These are phyloP conservation scores for Euphorbia schlechtendalii DNA, from an alignment of 441 rosid genomes.

Conservation along the genomic window DNA sequence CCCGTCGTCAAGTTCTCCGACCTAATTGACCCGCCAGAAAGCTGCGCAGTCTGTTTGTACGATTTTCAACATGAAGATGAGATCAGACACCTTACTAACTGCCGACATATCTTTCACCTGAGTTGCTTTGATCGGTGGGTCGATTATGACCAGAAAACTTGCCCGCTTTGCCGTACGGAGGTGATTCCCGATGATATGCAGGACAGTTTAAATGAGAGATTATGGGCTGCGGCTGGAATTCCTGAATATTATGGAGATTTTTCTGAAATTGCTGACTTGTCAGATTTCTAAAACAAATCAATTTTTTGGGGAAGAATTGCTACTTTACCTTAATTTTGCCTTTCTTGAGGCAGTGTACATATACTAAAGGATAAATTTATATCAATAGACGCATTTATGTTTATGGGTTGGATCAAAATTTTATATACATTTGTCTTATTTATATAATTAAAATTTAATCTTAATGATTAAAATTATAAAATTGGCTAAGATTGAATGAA, in stretches of 20 bases:
- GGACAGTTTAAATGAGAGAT: slow-evolving; percentile 52
- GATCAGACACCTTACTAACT: slow-evolving; percentile 65
- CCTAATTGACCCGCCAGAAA: slow-evolving; percentile 55
- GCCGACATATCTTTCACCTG: slow-evolving; percentile 74
- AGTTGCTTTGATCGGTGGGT: slow-evolving; percentile 89
- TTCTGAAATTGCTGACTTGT: slow-evolving; percentile 33
- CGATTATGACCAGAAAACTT: slow-evolving; percentile 76
- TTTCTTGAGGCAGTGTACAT: slow-evolving; percentile 6
- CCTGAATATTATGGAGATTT: slow-evolving; percentile 52
- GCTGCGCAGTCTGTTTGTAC: slow-evolving; percentile 84
- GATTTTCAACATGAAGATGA: slow-evolving; percentile 69
- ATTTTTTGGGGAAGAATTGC: not conserved
- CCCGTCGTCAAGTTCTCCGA: slow-evolving; percentile 69
- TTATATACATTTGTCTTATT: too few species aligned
- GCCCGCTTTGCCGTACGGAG: slow-evolving; percentile 77
- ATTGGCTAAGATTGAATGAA: too few species aligned
- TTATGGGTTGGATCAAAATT: too few species aligned
- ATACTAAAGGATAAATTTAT: slow-evolving; percentile 12
- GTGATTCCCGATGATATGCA: slow-evolving; percentile 77
- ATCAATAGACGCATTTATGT: too few species aligned
- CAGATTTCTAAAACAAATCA: not conserved
- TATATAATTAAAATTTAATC: too few species aligned
- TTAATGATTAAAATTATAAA: too few species aligned
- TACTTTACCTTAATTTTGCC: slow-evolving; percentile 1
- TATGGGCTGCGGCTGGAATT: slow-evolving; percentile 77